Conservation (phyloP, 2,329 filamentous ascomycete genomes). For the Calonectria multiphialidica region DNA sequence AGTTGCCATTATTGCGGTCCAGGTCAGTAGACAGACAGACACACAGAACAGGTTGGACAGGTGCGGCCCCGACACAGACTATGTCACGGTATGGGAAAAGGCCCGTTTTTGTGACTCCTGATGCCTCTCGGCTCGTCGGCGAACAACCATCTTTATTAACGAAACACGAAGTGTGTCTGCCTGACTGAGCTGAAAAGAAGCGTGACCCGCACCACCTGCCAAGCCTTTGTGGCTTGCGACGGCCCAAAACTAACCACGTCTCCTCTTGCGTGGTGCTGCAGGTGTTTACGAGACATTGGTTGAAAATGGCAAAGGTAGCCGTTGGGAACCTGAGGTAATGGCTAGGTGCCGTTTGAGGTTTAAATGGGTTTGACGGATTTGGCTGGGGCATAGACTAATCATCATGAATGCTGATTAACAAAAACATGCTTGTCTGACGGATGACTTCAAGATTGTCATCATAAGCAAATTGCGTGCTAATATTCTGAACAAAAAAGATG, state of each 20-base stretch:
- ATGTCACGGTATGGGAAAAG: background rate
- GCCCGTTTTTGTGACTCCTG: background rate
- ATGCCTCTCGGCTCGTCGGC: background rate
- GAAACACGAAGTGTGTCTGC: conserved; percentile 2
- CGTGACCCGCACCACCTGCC: conserved; percentile 10
- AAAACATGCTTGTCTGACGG: background rate
- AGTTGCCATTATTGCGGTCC: background rate
- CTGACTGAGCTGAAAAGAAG: conserved; percentile 19
- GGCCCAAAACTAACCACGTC: conserved; percentile 13
- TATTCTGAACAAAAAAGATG: background rate
- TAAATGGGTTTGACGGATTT: background rate
- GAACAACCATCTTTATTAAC: background rate
- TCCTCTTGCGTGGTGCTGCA: background rate
- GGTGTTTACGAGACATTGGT: background rate
- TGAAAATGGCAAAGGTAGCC: background rate
- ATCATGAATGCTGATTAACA: background rate
- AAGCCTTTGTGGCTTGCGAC: conserved; percentile 21
- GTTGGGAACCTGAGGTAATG: no score
- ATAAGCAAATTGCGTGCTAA: background rate
- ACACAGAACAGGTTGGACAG: no score
- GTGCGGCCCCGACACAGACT: background rate
- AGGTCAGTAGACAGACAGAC: background rate
- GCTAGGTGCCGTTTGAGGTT: no score
- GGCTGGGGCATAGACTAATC: background rate
- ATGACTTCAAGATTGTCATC: background rate